Evolutionary conservation across 768 basidiomycete genomes (phyloP).

Genomic region (Pholiota conissans): DNA sequence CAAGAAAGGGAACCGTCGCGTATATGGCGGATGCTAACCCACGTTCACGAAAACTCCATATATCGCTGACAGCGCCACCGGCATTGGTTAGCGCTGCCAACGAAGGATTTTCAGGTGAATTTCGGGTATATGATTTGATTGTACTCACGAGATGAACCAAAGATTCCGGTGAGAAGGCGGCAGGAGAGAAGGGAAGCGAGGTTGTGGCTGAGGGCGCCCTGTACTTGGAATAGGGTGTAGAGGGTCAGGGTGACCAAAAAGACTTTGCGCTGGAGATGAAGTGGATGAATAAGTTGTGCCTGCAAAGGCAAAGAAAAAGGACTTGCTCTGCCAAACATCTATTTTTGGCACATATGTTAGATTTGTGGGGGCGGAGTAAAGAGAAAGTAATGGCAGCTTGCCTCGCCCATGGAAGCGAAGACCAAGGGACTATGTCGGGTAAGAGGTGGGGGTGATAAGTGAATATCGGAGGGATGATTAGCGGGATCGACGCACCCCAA

Average conservation of each 20-base stretch:
- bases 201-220: constrained; percentile 51
- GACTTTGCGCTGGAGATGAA: constrained; percentile 41
- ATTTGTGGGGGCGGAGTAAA: constrained; percentile 7
- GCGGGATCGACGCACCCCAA: constrained; percentile 40
- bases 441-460: constrained; percentile 4
- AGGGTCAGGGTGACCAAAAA: constrained; percentile 53
- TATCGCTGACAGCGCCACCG: constrained; percentile 56
- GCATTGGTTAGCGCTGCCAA: constrained; percentile 57
- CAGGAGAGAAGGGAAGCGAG: constrained; percentile 48
- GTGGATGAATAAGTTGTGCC: background rate
- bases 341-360: constrained; percentile 6
- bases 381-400: constrained; percentile 23
- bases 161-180: constrained; percentile 56
- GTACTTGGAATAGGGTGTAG: constrained; percentile 54
- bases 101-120: constrained; percentile 3
- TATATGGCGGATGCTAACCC: constrained; percentile 61
- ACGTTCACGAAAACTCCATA: constrained; percentile 60
- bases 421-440: constrained; percentile 39
- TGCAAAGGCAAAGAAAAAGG: constrained; percentile 12
- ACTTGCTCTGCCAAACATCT: constrained; percentile 55
- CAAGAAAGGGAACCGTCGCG: constrained; percentile 57
- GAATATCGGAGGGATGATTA: background rate
- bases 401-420: constrained; percentile 63
- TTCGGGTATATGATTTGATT: background rate
- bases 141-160: constrained; percentile 54